Percentiles rank a stretch among this genome's conserved stretches.
phyloP scores from a whole-genome alignment of 177 flowering plant genomes.

The Vitis hybrid region DNA sequence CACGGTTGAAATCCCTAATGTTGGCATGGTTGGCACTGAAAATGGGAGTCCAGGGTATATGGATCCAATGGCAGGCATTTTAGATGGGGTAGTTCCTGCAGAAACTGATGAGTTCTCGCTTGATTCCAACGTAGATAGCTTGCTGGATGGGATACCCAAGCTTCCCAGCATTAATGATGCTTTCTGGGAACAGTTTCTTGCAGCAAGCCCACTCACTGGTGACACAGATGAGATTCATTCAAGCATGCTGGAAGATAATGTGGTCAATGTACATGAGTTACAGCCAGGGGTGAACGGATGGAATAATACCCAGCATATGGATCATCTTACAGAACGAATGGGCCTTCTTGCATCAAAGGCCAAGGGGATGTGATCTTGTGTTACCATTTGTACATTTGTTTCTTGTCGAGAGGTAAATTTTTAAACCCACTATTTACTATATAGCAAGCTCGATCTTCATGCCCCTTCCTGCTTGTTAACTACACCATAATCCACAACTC shows the following conservation, averaged over 20 bases:
- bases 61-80: slow-evolving; percentile 21
- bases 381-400: slow-evolving; percentile 5
- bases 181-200: slow-evolving; percentile 77
- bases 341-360: slow-evolving; percentile 33
- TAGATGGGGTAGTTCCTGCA: slow-evolving; percentile 23
- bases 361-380: slow-evolving; percentile 19
- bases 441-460: neutral
- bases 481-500: slow-evolving; percentile 1
- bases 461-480: neutral
- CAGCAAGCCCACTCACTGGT: slow-evolving; percentile 34
- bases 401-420: slow-evolving; percentile 14
- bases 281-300: slow-evolving; percentile 22
- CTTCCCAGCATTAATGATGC: slow-evolving; percentile 56
- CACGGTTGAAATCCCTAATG: slow-evolving; percentile 18
- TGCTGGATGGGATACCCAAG: slow-evolving; percentile 27
- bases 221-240: slow-evolving; percentile 42
- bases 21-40: slow-evolving; percentile 17
- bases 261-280: slow-evolving; percentile 16
- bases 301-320: slow-evolving; percentile 35
- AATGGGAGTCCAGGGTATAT: slow-evolving; percentile 9
- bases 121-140: slow-evolving; percentile 26
- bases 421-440: neutral
- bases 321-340: slow-evolving; percentile 54
- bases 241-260: slow-evolving; percentile 21
- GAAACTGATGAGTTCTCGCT: slow-evolving; percentile 23